phyloP scores from a whole-genome alignment of 306 rosid genomes.

The Fagus sylvatica region DNA sequence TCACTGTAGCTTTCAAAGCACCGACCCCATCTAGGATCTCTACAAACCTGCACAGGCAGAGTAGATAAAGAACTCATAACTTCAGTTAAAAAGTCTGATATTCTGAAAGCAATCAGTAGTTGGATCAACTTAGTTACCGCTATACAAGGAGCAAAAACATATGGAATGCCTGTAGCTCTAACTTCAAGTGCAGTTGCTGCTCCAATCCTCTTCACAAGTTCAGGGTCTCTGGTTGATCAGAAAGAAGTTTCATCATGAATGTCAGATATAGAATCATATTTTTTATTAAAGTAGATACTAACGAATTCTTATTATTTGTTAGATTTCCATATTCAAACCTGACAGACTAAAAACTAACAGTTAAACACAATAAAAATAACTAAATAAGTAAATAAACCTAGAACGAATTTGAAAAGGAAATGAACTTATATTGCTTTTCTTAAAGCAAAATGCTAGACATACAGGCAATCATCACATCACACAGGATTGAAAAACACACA shows the following conservation, averaged over 20 bases:
- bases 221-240: neutral
- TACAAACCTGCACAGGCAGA: neutral
- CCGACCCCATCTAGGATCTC: conserved; percentile 3
- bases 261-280: neutral
- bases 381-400: too few species aligned
- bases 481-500: too few species aligned
- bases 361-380: too few species aligned
- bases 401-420: too few species aligned
- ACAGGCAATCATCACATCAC: too few species aligned
- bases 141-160: conserved; percentile 7
- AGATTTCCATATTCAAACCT: neutral
- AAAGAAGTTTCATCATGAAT: neutral
- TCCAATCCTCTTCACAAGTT: conserved; percentile 3
- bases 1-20: conserved; percentile 1
- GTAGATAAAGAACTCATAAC: neutral
- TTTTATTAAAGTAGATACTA: neutral
- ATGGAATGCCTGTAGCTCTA: conserved; percentile 6
- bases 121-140: neutral
- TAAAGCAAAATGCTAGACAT: too few species aligned
- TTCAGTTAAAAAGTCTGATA: neutral
- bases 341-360: neutral
- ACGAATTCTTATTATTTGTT: neutral
- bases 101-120: neutral
- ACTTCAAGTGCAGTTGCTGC: conserved; percentile 6
- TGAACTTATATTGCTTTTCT: too few species aligned